Base-by-base conservation (phyloP, 2,329 filamentous ascomycete genomes). In the Penicillium capsulatum region DNA sequence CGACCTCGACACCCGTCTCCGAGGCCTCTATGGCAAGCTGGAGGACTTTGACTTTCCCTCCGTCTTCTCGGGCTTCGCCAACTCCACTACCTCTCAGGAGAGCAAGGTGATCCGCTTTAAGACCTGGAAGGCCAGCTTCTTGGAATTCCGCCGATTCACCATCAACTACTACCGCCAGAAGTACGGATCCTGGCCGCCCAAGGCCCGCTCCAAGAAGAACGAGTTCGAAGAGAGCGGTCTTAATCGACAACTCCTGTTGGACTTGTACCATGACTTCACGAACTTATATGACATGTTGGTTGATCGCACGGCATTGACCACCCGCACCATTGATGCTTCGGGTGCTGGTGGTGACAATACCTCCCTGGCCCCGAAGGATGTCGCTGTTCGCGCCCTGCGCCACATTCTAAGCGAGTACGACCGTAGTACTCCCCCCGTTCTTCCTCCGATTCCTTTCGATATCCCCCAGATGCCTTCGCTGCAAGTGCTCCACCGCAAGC, bases 391-490 rank as follows among this genome's bases (percentile, higher is more conserved):
- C 27, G 87, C 86, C 2, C 71, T 97, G 31, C 81, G 91, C 38
- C 83, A 81, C 47, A 77, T 96, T 9, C 74, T 96, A 48, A 82
- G 79, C 51, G 91, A 97, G 65, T 96, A 89, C 57, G 92, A 98
- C 60, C 80, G 84, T 44, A 91, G 86, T 7, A 86, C 83, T 10
- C 88, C 91, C 1, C 92, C 92, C 0, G 89, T 97, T 0, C 79
- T 91, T 43, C 92, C 92, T 0, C 88, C 91, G 0, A 81, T 97
- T 39, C 91, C 92, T 0, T 97, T 91, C 57, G 91, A 97, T 59
- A 73, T 87, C 3, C 91, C 92, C 2, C 77, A 82, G 49, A 66
- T 94, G 16, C 91, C 91, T 1, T 77, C 75, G 1, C 75, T 94
- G 54, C 73, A 75, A 20, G 71, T 79, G 1, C 74, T 88, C 13